A percentile compares a stretch with the other conserved stretches of the same genome.
phyloP scores from a whole-genome alignment of 768 basidiomycete species.

The Clitopilus passeckerianus region DNA sequence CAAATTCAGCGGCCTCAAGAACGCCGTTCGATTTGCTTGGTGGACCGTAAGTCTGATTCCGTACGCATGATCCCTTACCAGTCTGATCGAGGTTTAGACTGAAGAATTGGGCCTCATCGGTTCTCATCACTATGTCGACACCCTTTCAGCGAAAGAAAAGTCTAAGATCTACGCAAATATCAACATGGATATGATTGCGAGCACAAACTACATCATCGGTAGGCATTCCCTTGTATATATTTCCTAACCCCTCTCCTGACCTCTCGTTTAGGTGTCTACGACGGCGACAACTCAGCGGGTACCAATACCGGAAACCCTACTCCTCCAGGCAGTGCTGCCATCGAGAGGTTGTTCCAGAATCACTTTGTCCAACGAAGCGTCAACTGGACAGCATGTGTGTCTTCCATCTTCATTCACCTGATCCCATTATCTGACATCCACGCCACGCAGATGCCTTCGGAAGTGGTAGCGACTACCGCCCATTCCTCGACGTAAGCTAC shows the following conservation, averaged over 20 bases:
- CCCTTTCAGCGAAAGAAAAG: conserved; percentile 17
- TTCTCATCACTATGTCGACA: conserved; percentile 22
- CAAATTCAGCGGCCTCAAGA: conserved; percentile 19
- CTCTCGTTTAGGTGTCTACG: conserved; percentile 17
- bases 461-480: conserved; percentile 24
- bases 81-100: conserved; percentile 3
- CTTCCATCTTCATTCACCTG: not conserved
- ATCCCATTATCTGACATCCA: not conserved
- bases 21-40: conserved; percentile 26
- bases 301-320: conserved; percentile 14
- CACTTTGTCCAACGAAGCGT: conserved; percentile 15
- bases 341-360: conserved; percentile 23
- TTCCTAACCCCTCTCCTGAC: conserved; percentile 2
- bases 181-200: conserved; percentile 31
- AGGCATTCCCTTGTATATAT: not conserved
- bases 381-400: conserved; percentile 15
- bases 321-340: conserved; percentile 23
- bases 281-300: conserved; percentile 24
- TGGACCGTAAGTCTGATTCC: conserved; percentile 15
- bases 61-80: not conserved
- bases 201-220: conserved; percentile 19
- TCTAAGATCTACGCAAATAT: conserved; percentile 26
- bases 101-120: conserved; percentile 27
- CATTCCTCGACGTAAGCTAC: conserved; percentile 19
- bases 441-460: conserved; percentile 12